Conservation (phyloP, 139 green algal genomes). For the Diplosphaera chodatii region DNA sequence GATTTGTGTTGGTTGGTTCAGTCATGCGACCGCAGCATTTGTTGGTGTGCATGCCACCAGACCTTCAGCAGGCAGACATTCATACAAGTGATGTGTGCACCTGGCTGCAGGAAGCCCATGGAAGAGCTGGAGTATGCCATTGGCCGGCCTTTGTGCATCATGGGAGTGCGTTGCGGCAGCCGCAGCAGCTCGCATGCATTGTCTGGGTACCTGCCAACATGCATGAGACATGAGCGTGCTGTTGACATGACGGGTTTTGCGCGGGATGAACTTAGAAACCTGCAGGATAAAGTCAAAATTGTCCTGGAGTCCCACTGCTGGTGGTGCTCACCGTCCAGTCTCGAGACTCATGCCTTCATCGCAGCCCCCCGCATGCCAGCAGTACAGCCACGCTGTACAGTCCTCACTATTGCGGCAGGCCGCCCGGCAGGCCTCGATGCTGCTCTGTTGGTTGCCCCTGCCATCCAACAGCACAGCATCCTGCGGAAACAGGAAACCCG, state of each 20-base stretch:
- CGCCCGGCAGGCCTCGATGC: neutral
- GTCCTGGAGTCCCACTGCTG: too few relatives aligned
- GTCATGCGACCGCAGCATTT: too few relatives aligned
- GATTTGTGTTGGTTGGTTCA: too few relatives aligned
- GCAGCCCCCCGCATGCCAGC: constrained; percentile 4
- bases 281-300: too few relatives aligned
- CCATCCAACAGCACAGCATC: neutral
- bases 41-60: too few relatives aligned
- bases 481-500: neutral
- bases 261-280: too few relatives aligned
- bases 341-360: constrained; percentile 11
- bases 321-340: too few relatives aligned
- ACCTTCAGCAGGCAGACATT: too few relatives aligned
- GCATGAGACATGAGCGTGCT: too few relatives aligned
- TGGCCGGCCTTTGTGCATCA: neutral
- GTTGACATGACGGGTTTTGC: too few relatives aligned
- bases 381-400: constrained; percentile 11
- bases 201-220: neutral
- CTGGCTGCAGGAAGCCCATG: neutral
- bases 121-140: neutral
- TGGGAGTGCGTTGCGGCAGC: neutral
- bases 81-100: neutral
- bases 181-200: neutral
- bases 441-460: neutral
- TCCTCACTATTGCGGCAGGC: neutral